Evolutionary conservation across 148 eudicot species (phyloP), one percentile per base, ranked within the genome.

Genomic region (Chenopodium formosanum): DNA sequence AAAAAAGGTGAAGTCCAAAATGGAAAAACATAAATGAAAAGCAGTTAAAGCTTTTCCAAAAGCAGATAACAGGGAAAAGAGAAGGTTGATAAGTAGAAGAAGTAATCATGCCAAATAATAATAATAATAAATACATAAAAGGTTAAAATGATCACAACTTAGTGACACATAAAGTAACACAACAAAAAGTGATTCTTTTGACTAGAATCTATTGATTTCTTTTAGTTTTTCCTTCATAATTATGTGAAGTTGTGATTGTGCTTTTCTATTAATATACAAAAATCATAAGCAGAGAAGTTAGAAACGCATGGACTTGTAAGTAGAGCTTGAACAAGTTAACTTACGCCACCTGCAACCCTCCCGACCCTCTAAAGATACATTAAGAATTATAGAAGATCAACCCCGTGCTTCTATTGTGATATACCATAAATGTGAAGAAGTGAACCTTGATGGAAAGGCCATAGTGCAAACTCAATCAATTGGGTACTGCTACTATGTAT

Each of bases 171-270:
- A 22, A 22, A 65, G 69, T 25, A 65, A 25, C 69, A 65, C 69
- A 65, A 32, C 63, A 65, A 65, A 65, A 65, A 65, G 29, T 29
- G 69, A 73, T n/a, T 47, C 76, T 73, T 73, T 72, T 72, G 53
- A 72, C 52, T 22, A 46, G 29, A 22, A 46, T 44, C 56, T 72
- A 17, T 46, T 72, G 53, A 72, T 29, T 16, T 44, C 31, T 70
- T 72, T 19, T 37, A 44, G 7, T 44, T 77, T 20, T 31, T 19
- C 9, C 63, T 25, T 52, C 34, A 27, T 23, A 47, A 52, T 23
- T 64, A 23, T 13, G 29, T 29, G 37, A 50, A 29, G n/a, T 76
- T 29, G 19, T 9, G 64, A 74, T 58, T 47, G 75, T 34, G 22
- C 9, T 72, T 72, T 27, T 44, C 7, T 46, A 4, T 70, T 16